A percentile compares a stretch with the other conserved stretches of the same genome.
Evolutionary conservation across 176 grass and related monocot species (phyloP).

Genomic region (Guadua angustifolia): DNA sequence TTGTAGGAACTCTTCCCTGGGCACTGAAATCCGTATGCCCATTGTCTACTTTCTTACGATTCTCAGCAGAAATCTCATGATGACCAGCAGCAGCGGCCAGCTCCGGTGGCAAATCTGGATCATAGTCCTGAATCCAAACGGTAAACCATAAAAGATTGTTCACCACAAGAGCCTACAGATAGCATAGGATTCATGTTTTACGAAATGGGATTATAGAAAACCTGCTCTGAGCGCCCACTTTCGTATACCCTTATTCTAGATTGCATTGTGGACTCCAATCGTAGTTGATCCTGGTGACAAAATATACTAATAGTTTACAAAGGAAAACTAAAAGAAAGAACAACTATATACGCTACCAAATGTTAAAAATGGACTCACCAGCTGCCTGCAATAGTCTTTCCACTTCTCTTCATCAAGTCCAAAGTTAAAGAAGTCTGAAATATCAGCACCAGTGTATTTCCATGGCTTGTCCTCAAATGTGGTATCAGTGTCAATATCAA

Average conservation of each 20-base stretch:
- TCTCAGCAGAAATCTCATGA: slow-evolving; percentile 62
- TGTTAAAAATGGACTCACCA: slow-evolving; percentile 61
- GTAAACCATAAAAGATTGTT: slow-evolving; percentile 32
- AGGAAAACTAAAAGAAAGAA: not conserved
- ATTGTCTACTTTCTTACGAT: slow-evolving; percentile 59
- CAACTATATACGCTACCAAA: slow-evolving; percentile 14
- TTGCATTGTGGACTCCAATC: slow-evolving; percentile 98
- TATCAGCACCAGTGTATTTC: slow-evolving; percentile 84
- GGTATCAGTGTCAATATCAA: slow-evolving; percentile 81
- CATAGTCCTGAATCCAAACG: slow-evolving; percentile 69
- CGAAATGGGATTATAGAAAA: slow-evolving; percentile 34
- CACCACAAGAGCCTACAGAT: slow-evolving; percentile 27
- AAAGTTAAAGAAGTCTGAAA: slow-evolving; percentile 95
- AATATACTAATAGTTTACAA: slow-evolving; percentile 35
- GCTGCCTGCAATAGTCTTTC: slow-evolving; percentile 94
- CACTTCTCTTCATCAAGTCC: slow-evolving; percentile 87
- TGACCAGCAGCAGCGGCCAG: slow-evolving; percentile 86
- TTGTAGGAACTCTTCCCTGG: slow-evolving; percentile 69
- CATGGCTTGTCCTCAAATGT: slow-evolving; percentile 98
- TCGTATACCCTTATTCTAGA: slow-evolving; percentile 98
- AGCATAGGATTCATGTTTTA: slow-evolving; percentile 2
- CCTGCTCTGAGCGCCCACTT: slow-evolving; percentile 95
- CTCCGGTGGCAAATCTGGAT: slow-evolving; percentile 98
- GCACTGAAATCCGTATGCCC: slow-evolving; percentile 56
- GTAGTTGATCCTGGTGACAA: slow-evolving; percentile 72